phyloP scores from a whole-genome alignment of 148 eudicot genomes.

The Dianthus caryophyllus region DNA sequence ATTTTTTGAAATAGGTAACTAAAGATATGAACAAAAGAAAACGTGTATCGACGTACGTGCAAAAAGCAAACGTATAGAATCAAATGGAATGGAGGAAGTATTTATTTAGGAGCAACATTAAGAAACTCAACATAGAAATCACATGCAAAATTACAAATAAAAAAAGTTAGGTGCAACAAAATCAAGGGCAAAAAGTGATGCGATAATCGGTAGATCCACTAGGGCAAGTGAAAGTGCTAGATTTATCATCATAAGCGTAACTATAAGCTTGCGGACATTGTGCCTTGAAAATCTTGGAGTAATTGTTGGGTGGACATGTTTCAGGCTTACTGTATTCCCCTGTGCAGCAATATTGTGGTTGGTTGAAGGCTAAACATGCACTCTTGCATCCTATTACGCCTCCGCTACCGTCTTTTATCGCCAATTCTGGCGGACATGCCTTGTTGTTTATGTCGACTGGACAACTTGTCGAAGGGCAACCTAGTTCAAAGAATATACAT shows the following conservation, averaged over 20 bases:
- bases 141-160: no score
- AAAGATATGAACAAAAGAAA: no score
- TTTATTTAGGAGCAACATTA: no score
- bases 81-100: no score
- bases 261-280: conserved; percentile 51
- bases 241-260: conserved; percentile 29
- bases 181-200: conserved; percentile 29
- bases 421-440: conserved; percentile 38
- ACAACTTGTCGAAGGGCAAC: conserved; percentile 18
- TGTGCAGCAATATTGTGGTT: conserved; percentile 50
- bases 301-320: conserved; percentile 36
- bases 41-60: no score
- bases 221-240: conserved; percentile 29
- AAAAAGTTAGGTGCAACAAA: background rate
- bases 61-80: no score
- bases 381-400: conserved; percentile 46
- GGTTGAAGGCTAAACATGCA: conserved; percentile 45
- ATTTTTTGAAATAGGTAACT: no score
- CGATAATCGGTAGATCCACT: conserved; percentile 25
- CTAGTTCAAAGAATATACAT: background rate
- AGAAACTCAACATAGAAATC: no score
- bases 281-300: conserved; percentile 39
- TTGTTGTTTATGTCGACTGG: conserved; percentile 17
- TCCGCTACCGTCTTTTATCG: background rate
- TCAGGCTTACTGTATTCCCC: conserved; percentile 29